Evolutionary conservation across 495 filamentous ascomycete species (phyloP).

Genomic region (Hypoxylon intermedium): DNA sequence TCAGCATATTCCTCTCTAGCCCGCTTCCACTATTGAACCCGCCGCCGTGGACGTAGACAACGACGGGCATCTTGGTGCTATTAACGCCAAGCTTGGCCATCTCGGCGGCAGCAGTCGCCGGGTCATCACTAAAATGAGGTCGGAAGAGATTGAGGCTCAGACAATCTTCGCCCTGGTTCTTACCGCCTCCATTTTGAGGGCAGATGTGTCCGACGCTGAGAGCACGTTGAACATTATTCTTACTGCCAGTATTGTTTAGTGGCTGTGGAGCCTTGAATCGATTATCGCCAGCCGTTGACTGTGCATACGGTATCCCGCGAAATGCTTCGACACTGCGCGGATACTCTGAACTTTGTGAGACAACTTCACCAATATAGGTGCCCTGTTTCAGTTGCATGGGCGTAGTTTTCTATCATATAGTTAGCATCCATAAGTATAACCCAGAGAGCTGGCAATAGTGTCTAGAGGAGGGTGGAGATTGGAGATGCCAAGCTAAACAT

Average conservation of each 20-base stretch:
- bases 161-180: constrained; percentile 57
- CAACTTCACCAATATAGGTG: constrained; percentile 57
- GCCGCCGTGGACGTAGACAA: constrained; percentile 65
- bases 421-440: constrained; percentile 31
- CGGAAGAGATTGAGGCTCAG: constrained; percentile 60
- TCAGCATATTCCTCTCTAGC: constrained; percentile 54
- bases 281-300: constrained; percentile 60
- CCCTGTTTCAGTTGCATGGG: constrained; percentile 58
- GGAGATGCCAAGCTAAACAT: constrained; percentile 25
- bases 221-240: constrained; percentile 47
- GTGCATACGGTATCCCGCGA: constrained; percentile 67
- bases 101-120: constrained; percentile 33
- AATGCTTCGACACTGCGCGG: constrained; percentile 63
- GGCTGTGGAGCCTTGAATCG: constrained; percentile 62
- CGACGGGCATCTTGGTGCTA: constrained; percentile 59
- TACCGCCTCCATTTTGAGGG: constrained; percentile 42
- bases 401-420: constrained; percentile 34
- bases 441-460: neutral
- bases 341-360: constrained; percentile 45
- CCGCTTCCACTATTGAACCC: constrained; percentile 58
- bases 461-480: constrained; percentile 4
- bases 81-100: constrained; percentile 30
- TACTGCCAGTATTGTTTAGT: constrained; percentile 36
- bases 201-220: constrained; percentile 52
- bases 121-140: constrained; percentile 42